phyloP scores from a whole-genome alignment of 108 stramenopile genomes.

The Cyclotella atomus region DNA sequence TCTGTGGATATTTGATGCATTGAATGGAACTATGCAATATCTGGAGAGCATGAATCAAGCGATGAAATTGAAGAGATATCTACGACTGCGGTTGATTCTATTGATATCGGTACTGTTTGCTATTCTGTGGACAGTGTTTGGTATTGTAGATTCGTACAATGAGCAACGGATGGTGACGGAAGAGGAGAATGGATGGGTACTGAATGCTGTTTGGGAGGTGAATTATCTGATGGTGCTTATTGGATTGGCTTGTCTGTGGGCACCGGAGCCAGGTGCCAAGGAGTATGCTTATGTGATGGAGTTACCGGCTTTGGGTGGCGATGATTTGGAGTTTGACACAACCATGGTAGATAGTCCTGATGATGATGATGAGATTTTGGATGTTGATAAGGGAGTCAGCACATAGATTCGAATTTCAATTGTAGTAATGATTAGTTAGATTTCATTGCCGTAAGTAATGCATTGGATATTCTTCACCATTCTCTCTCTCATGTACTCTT shows the following conservation, averaged over 20 bases:
- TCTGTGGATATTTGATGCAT: slow-evolving; percentile 85
- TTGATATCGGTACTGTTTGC: slow-evolving; percentile 84
- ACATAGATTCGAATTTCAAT: too few relatives aligned
- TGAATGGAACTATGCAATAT: slow-evolving; percentile 84
- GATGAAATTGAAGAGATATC: slow-evolving; percentile 74
- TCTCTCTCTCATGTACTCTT: too few relatives aligned
- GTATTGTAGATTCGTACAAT: slow-evolving; percentile 73
- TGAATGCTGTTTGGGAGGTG: slow-evolving; percentile 75
- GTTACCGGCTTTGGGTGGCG: slow-evolving; percentile 61
- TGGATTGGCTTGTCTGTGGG: slow-evolving; percentile 76
- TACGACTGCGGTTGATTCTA: slow-evolving; percentile 75
- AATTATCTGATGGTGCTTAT: slow-evolving; percentile 82
- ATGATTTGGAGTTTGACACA: slow-evolving; percentile 55
- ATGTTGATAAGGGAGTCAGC: slow-evolving; percentile 29
- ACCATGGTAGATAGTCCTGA: slow-evolving; percentile 43
- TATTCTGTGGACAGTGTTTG: slow-evolving; percentile 80
- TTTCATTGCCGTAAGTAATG: too few relatives aligned
- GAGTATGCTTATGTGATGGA: slow-evolving; percentile 92
- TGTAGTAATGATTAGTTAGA: too few relatives aligned
- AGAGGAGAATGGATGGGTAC: slow-evolving; percentile 69
- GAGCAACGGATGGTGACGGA: slow-evolving; percentile 68
- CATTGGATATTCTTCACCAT: too few relatives aligned
- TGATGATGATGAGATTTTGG: slow-evolving; percentile 47
- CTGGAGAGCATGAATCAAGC: slow-evolving; percentile 84
- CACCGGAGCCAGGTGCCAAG: slow-evolving; percentile 80